phyloP scores from a whole-genome alignment of 768 basidiomycete genomes.

The Leccinum ochraceum region DNA sequence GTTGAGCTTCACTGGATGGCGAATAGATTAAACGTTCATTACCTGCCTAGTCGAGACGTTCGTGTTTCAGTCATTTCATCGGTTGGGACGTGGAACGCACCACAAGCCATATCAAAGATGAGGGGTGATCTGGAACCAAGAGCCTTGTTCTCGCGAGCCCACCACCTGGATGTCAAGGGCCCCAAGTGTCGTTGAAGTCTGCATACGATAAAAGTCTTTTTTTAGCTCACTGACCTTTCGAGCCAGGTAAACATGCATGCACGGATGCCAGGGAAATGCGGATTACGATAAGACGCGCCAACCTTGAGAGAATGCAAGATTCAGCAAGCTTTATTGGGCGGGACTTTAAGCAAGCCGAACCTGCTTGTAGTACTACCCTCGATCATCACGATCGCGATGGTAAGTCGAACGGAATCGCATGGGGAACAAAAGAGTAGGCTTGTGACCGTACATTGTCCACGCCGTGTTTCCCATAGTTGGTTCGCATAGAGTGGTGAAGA shows the following conservation, averaged over 20 bases:
- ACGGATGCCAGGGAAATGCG: constrained; percentile 67
- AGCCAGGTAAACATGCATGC: constrained; percentile 55
- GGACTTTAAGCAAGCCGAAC: constrained; percentile 6
- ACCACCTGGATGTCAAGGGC: constrained; percentile 20
- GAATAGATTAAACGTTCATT: constrained; percentile 1
- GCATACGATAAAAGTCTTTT: background rate
- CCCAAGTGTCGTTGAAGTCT: constrained; percentile 15
- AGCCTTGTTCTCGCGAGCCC: constrained; percentile 18
- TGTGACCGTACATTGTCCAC: constrained; percentile 53
- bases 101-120: constrained; percentile 33
- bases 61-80: background rate
- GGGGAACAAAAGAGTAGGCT: background rate
- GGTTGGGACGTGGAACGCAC: constrained; percentile 14
- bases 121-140: constrained; percentile 20
- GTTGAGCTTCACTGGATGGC: constrained; percentile 26
- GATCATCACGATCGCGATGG: background rate
- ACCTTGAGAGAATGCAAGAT: constrained; percentile 36
- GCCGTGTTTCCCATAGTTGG: constrained; percentile 53
- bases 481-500: constrained; percentile 45
- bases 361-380: constrained; percentile 31
- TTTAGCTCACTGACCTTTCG: constrained; percentile 39
- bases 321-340: background rate
- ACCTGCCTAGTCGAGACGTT: constrained; percentile 25
- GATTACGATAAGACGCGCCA: constrained; percentile 69
- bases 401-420: constrained; percentile 3